Conservation (phyloP, 164 flowering plant genomes). For the Vitis rotundifolia region DNA sequence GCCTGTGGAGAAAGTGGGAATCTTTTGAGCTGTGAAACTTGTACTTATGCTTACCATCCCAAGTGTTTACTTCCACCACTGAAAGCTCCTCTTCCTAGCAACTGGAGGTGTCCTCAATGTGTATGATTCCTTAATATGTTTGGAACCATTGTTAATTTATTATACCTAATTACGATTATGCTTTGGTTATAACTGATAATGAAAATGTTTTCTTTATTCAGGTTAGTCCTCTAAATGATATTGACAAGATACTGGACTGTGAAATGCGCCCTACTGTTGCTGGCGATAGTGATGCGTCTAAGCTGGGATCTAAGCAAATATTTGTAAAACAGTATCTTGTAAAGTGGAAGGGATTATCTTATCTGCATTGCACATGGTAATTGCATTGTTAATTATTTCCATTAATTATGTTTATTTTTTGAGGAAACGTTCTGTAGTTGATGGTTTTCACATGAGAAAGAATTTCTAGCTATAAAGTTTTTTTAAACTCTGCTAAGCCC, state of each 20-base stretch:
- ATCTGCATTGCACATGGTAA: slow-evolving; percentile 97
- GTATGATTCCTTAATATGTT: slow-evolving; percentile 48
- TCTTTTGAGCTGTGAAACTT: slow-evolving; percentile 74
- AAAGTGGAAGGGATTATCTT: slow-evolving; percentile 96
- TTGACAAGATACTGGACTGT: slow-evolving; percentile 94
- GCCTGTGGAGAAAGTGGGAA: slow-evolving; percentile 70
- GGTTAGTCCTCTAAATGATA: slow-evolving; percentile 89
- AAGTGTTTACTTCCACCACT: slow-evolving; percentile 81
- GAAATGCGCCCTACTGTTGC: slow-evolving; percentile 91
- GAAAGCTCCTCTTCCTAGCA: slow-evolving; percentile 58
- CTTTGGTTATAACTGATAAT: background rate
- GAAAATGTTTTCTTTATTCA: slow-evolving; percentile 33
- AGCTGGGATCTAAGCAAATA: slow-evolving; percentile 80
- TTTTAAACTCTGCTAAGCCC: background rate
- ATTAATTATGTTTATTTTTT: background rate
- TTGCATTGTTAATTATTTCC: slow-evolving; percentile 4
- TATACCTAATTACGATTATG: background rate
- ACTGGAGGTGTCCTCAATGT: slow-evolving; percentile 98
- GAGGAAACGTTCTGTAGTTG: background rate
- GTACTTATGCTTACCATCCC: slow-evolving; percentile 82
- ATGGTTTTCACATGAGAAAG: background rate
- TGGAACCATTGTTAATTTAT: background rate
- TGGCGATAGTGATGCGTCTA: slow-evolving; percentile 70
- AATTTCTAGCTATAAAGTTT: background rate
- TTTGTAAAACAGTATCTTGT: slow-evolving; percentile 97